Evolutionary conservation across 2,329 filamentous ascomycete species (phyloP), one percentile per base, ranked within the genome.

Genomic region (Chaetothyriales sp.): DNA sequence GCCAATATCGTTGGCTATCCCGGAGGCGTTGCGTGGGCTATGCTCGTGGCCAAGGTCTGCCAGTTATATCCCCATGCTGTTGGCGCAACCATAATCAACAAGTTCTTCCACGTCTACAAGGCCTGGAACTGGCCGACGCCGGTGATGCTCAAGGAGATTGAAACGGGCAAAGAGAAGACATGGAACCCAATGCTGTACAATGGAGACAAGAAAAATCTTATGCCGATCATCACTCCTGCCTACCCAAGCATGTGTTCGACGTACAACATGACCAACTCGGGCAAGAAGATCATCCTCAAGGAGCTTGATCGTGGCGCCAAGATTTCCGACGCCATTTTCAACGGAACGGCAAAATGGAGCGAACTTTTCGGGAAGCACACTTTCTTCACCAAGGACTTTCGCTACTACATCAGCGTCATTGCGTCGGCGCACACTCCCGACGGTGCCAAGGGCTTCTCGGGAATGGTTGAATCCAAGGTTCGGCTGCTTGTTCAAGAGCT

Each of bases 201-300:
- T 55, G 78, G 80, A 51, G 92, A 97, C 67, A 79, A 80, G 44
- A 86, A 81, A 59, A 90, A 97, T 67, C 73, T 95, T 49, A 98
- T 98, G 92, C 92, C 92, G 25, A 87, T 98, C 67, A 97, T 98
- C 63, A 98, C 92, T 1, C 92, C 92, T 1, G 89, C 92, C 1
- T 97, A 95, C 66, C 92, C 92, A 2, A 94, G 89, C 48, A 97
- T 95, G 89, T 97, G 92, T 67, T 85, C 92, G 1, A 97, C 92
- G 0, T 92, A 94, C 72, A 97, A 95, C 63, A 83, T 98, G 55
- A 89, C 86, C 2, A 75, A 80, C 58, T 97, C 90, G 1, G 94
- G 89, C 1, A 87, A 89, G 72, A 73, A 78, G 5, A 81, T 95
- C 48, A 89, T 98, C 63, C 79, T 88, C 58, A 77, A 82, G 46